phyloP scores from a whole-genome alignment of 306 rosid species.

The Quercus suber region DNA sequence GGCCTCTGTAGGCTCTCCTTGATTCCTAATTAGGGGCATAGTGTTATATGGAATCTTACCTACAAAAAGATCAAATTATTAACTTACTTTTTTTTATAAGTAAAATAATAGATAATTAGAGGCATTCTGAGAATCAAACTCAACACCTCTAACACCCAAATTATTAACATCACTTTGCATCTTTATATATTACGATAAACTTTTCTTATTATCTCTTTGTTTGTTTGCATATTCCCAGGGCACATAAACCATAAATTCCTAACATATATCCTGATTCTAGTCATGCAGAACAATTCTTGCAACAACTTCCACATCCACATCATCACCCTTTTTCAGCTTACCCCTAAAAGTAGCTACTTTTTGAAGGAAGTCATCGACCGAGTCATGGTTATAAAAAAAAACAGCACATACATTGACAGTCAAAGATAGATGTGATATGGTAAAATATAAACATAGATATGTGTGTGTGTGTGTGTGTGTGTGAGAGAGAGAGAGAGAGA shows the following conservation, averaged over 20 bases:
- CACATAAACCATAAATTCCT: background rate
- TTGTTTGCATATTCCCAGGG: background rate
- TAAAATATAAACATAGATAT: background rate
- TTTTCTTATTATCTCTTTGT: background rate
- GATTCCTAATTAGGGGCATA: no score
- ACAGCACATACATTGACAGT: background rate
- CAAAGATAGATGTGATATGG: background rate
- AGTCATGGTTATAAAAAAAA: conserved; percentile 13
- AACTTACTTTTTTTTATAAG: background rate
- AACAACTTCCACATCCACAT: no score
- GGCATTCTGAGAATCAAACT: no score
- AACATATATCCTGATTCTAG: conserved; percentile 79
- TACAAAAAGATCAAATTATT: conserved; percentile 25
- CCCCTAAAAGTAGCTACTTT: no score
- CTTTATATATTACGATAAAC: no score
- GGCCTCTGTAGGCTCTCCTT: no score
- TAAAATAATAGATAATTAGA: no score
- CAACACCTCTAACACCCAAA: no score
- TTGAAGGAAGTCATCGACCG: no score
- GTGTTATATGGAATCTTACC: conserved; percentile 96
- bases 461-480: background rate
- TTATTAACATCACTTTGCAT: no score
- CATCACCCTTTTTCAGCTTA: no score
- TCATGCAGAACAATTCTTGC: conserved; percentile 78
- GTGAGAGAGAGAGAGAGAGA: no score